Evolutionary conservation across 495 filamentous ascomycete species (phyloP).

Genomic region (Massariosphaeria phaeospora): DNA sequence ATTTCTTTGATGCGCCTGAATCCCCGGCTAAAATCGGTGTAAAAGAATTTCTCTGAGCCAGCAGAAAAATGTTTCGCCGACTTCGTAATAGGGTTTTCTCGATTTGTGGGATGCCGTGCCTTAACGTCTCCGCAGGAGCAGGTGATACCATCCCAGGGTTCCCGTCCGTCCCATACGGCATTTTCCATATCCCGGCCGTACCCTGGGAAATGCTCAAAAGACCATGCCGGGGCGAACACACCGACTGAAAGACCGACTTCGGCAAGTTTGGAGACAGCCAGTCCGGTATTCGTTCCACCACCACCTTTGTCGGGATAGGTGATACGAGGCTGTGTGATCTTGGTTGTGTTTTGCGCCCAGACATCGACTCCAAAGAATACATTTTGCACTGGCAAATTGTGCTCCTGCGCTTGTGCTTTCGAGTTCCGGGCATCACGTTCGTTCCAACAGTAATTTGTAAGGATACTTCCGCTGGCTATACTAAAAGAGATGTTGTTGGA

Average conservation of each 20-base stretch:
- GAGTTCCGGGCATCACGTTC: conserved; percentile 28
- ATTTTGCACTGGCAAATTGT: conserved; percentile 24
- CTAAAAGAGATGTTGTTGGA: conserved; percentile 38
- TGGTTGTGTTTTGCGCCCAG: conserved; percentile 27
- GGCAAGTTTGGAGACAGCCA: conserved; percentile 35
- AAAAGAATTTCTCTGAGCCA: conserved; percentile 41
- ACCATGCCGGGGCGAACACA: conserved; percentile 47
- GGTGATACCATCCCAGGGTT: conserved; percentile 26
- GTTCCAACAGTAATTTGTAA: conserved; percentile 46
- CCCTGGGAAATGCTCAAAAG: conserved; percentile 43
- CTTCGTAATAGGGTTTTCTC: conserved; percentile 18
- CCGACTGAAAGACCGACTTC: conserved; percentile 36
- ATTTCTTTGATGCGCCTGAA: conserved; percentile 24
- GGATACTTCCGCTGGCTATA: conserved; percentile 34
- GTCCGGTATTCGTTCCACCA: conserved; percentile 36
- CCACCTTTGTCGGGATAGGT: conserved; percentile 33
- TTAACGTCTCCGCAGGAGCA: conserved; percentile 29
- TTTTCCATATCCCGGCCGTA: conserved; percentile 37
- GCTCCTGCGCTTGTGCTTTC: conserved; percentile 23
- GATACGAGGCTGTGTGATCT: conserved; percentile 19
- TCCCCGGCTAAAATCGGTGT: conserved; percentile 42
- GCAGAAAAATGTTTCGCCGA: conserved; percentile 29
- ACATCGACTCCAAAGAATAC: conserved; percentile 43
- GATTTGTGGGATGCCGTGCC: conserved; percentile 14
- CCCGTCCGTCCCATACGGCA: conserved; percentile 41